Conservation (phyloP, 768 basidiomycete species). For the Suillus subalutaceus region DNA sequence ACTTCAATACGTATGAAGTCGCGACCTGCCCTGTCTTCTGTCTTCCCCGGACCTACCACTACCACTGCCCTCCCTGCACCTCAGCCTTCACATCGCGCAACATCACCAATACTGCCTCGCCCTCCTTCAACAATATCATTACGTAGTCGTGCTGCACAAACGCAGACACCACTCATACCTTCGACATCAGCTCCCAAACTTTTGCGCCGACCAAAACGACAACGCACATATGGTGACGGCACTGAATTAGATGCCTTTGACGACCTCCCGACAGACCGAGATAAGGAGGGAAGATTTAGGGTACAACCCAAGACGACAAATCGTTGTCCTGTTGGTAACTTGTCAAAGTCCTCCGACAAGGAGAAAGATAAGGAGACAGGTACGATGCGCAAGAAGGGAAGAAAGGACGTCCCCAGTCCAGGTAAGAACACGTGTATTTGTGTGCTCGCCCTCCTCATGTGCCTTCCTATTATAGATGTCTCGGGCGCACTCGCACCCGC, state of each 20-base stretch:
- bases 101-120: slow-evolving; percentile 60
- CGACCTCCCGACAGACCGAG: slow-evolving; percentile 84
- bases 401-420: slow-evolving; percentile 45
- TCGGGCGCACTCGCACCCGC: slow-evolving; percentile 40
- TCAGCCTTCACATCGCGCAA: slow-evolving; percentile 46
- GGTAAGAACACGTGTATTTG: slow-evolving; percentile 40
- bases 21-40: slow-evolving; percentile 73
- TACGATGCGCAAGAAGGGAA: slow-evolving; percentile 59
- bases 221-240: slow-evolving; percentile 79
- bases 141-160: slow-evolving; percentile 37
- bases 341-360: slow-evolving; percentile 41
- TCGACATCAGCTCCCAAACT: slow-evolving; percentile 61
- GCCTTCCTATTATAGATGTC: slow-evolving; percentile 18
- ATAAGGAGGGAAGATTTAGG: slow-evolving; percentile 74
- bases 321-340: slow-evolving; percentile 60
- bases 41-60: slow-evolving; percentile 60
- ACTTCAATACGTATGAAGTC: slow-evolving; percentile 76
- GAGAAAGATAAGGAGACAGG: slow-evolving; percentile 51
- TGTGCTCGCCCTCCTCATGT: slow-evolving; percentile 2
- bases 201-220: slow-evolving; percentile 76
- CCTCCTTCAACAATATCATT: slow-evolving; percentile 60
- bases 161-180: slow-evolving; percentile 36
- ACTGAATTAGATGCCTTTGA: slow-evolving; percentile 89
- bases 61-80: slow-evolving; percentile 31
- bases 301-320: slow-evolving; percentile 73